These are phyloP conservation scores for Backusella tuberculispora DNA, from an alignment of 192 early-diverging fungal genomes.

Conservation along the genomic window DNA sequence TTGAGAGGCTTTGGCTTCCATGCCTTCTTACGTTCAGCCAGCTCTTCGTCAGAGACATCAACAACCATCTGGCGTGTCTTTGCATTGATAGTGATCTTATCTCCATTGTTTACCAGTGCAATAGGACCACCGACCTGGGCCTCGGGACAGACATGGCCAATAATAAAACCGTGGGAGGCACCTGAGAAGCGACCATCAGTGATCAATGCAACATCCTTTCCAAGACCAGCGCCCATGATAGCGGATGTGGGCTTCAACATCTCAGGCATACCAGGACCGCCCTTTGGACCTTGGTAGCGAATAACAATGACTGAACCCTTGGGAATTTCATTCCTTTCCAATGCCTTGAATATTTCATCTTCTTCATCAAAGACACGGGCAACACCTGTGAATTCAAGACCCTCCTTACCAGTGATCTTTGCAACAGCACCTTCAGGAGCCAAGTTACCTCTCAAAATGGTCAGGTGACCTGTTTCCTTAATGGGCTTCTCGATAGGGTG, in stretches of 20 bases:
- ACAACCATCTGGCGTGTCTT: slow-evolving; percentile 71
- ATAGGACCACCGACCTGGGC: slow-evolving; percentile 97
- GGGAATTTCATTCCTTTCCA: slow-evolving; percentile 82
- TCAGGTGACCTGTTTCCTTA: slow-evolving; percentile 93
- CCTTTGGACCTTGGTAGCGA: slow-evolving; percentile 97
- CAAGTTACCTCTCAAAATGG: slow-evolving; percentile 91
- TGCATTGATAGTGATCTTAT: slow-evolving; percentile 91
- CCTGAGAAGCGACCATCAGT: slow-evolving; percentile 99
- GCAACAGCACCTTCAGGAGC: slow-evolving; percentile 96
- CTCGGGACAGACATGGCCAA: slow-evolving; percentile 98
- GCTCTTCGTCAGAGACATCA: slow-evolving; percentile 78
- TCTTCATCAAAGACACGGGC: slow-evolving; percentile 96
- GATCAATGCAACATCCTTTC: slow-evolving; percentile 93
- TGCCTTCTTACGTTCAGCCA: slow-evolving; percentile 61
- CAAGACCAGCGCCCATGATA: slow-evolving; percentile 99
- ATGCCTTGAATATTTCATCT: slow-evolving; percentile 85
- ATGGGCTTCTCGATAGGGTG: slow-evolving; percentile 83
- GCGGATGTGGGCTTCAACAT: slow-evolving; percentile 97
- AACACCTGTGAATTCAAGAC: slow-evolving; percentile 79
- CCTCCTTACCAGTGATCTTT: slow-evolving; percentile 99
- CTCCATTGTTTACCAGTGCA: slow-evolving; percentile 87
- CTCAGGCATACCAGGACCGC: slow-evolving; percentile 99
- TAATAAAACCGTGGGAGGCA: slow-evolving; percentile 97
- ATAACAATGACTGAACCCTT: slow-evolving; percentile 95
- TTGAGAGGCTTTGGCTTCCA: slow-evolving; percentile 89